Conservation (phyloP, 176 grass and related monocot species). For the Lolium rigidum region DNA sequence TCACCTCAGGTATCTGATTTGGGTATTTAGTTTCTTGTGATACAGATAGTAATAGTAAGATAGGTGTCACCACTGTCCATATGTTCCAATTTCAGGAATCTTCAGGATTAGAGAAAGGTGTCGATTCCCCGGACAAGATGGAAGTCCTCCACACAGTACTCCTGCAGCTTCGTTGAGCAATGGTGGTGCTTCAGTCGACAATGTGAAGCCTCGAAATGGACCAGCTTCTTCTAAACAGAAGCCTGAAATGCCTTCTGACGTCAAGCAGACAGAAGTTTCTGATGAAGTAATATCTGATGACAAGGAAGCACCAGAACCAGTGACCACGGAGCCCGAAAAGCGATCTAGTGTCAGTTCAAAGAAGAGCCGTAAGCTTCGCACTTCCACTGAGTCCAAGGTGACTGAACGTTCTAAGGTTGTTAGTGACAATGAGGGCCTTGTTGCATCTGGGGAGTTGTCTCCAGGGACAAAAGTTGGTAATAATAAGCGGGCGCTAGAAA, state of each 20-base stretch:
- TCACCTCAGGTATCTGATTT: conserved; percentile 8
- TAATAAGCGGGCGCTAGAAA: conserved; percentile 28
- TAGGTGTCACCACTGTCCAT: conserved; percentile 11
- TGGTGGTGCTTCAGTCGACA: conserved; percentile 41
- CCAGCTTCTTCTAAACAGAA: conserved; percentile 73
- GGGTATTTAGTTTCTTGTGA: conserved; percentile 5
- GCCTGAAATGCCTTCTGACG: conserved; percentile 42
- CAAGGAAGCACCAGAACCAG: conserved; percentile 43
- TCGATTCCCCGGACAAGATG: conserved; percentile 58
- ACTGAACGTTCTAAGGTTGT: conserved; percentile 39
- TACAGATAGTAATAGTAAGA: neutral
- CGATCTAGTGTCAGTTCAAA: conserved; percentile 46
- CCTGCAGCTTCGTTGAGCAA: conserved; percentile 45
- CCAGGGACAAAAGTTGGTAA: conserved; percentile 44
- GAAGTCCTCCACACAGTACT: conserved; percentile 39
- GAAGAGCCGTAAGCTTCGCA: conserved; percentile 35
- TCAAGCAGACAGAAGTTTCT: conserved; percentile 41
- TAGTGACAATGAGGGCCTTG: conserved; percentile 35
- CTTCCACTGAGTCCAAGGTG: conserved; percentile 33
- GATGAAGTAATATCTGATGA: conserved; percentile 46
- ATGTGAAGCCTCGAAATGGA: conserved; percentile 49
- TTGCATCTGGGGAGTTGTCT: conserved; percentile 29
- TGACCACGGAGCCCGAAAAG: conserved; percentile 33
- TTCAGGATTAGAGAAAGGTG: conserved; percentile 53
- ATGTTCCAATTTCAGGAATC: conserved; percentile 53